Base-by-base conservation (phyloP, 2,329 filamentous ascomycete genomes). In the Sphaerulina populicola region DNA sequence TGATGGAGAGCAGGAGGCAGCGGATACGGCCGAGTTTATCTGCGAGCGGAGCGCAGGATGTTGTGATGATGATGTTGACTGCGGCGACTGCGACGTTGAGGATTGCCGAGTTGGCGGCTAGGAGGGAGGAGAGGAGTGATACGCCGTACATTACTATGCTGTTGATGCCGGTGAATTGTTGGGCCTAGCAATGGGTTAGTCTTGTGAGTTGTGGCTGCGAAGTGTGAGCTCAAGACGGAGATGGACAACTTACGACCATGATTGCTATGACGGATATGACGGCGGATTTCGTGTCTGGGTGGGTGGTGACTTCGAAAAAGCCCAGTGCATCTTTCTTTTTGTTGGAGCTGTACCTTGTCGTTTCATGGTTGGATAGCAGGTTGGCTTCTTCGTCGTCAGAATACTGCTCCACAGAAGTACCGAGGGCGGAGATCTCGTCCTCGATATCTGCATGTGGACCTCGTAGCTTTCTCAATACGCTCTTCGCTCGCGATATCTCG, bases 71-170 rank as follows among this genome's bases (percentile, higher is more conserved):
- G 33, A 98, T 80, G 69, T 97, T 97, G 65, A 95, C 79, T 10
- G 82, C 77, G 0, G 89, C 95, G 53, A 97, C 89, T 49, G 86
- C 72, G 54, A 97, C 91, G 49, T 91, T 94, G 47, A 98, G 77
- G 1, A 94, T 72, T 0, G 85, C 85, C 0, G 90, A 91, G 55
- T 83, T 88, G 42, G 88, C 80, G 3, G 88, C 85, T 0, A 98
- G 78, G 1, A 97, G 78, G 56, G 82, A 82, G 30, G 85, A 81
- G 11, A 98, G 78, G 1, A 98, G 81, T 0, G 87, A 89, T 5
- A 97, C 93, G 2, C 90, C 94, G 70, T 98, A 98, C 90, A 98
- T 96, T 70, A 97, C 86, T 64, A 97, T 91, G 52, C 86, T 91
- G 77, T 98, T 97, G 72, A 97, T 91, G 57, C 72, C 91, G 52